These are phyloP conservation scores for Pichia scutulata DNA, from an alignment of 805 yeast genomes.

Conservation along the genomic window DNA sequence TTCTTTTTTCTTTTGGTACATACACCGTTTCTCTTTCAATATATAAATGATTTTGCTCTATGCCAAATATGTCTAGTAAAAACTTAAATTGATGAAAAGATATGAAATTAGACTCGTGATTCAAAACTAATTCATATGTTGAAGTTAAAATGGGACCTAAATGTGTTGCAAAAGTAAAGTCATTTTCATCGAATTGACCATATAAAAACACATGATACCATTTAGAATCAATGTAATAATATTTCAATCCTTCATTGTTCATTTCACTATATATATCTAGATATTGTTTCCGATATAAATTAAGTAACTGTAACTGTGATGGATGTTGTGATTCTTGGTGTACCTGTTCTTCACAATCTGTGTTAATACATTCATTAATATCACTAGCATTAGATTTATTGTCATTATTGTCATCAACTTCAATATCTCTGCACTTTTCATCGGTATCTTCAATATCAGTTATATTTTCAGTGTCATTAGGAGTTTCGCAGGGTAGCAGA, in stretches of 20 bases:
- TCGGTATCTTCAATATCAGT: not conserved
- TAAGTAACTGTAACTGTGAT: conserved; percentile 10
- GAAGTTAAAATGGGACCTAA: conserved; percentile 45
- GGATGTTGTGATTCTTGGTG: not conserved
- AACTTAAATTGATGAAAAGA: conserved; percentile 38
- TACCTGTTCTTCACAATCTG: not conserved
- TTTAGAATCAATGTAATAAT: conserved; percentile 40
- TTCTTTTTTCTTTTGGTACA: conserved; percentile 18
- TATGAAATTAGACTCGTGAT: conserved; percentile 25
- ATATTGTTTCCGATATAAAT: conserved; percentile 15
- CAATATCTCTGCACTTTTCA: not conserved
- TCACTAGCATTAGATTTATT: too few relatives aligned
- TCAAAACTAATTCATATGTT: conserved; percentile 29
- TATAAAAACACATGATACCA: conserved; percentile 38
- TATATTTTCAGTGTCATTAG: not conserved
- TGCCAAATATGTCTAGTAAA: conserved; percentile 49
- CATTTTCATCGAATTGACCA: conserved; percentile 23
- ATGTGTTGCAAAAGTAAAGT: conserved; percentile 19
- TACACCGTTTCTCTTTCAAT: conserved; percentile 30
- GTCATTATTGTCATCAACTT: not conserved
- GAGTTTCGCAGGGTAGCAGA: conserved; percentile 1
- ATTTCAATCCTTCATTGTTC: conserved; percentile 38
- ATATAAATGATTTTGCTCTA: conserved; percentile 31
- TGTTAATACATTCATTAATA: too few relatives aligned
- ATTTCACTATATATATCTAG: conserved; percentile 12